Conservation (phyloP, 78 protist genomes). For the Carpediemonas membranifera region DNA sequence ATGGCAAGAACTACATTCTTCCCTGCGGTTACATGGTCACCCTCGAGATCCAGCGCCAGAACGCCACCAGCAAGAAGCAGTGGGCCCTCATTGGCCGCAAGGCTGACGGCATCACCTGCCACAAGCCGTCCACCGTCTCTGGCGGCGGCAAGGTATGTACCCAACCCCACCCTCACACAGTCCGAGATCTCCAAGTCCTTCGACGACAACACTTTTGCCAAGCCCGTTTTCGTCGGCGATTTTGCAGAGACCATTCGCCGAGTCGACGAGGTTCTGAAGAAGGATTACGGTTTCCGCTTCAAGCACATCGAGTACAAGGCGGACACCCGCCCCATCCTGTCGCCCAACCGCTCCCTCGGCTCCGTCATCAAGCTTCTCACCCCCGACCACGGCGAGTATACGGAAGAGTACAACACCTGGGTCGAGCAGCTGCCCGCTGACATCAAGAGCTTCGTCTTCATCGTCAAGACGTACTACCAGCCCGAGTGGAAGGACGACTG, state of each 20-base stretch:
- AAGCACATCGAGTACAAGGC: background rate
- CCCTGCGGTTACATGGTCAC: constrained; percentile 12
- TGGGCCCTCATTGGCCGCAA: constrained; percentile 9
- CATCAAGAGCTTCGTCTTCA: constrained; percentile 3
- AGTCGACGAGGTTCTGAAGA: background rate
- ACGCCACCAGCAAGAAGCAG: background rate
- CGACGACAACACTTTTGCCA: background rate
- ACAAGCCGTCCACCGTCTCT: constrained; percentile 21
- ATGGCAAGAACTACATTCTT: background rate
- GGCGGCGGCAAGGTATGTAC: constrained; percentile 26
- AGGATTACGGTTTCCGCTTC: constrained; percentile 1
- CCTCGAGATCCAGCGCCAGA: background rate
- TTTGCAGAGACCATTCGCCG: background rate
- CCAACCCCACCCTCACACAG: too few species aligned
- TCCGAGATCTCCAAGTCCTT: constrained; percentile 23
- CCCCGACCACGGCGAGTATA: background rate
- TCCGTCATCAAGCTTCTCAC: constrained; percentile 17
- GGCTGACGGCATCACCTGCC: constrained; percentile 1
- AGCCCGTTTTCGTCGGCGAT: background rate
- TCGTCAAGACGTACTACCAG: background rate
- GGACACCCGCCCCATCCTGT: constrained; percentile 5
- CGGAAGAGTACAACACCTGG: constrained; percentile 6
- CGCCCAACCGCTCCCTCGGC: constrained; percentile 2
- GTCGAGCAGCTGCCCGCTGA: background rate
- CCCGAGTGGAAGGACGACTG: background rate